Evolutionary conservation across 1,284 basidiomycete species (phyloP).

Genomic region (Nidula niveotomentosa): DNA sequence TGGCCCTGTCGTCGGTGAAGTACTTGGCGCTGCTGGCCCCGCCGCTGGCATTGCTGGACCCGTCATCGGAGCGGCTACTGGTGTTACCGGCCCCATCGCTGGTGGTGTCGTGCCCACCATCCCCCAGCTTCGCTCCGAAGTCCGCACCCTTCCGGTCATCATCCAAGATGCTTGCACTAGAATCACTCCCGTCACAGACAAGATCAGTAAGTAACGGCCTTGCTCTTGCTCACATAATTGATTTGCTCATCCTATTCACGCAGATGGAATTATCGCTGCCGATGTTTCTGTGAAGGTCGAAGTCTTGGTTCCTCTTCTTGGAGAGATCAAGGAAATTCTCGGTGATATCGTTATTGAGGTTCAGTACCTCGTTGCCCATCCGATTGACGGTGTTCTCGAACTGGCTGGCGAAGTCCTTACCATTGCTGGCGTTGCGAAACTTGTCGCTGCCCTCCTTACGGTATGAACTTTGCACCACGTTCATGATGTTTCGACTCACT

Average conservation of each 20-base stretch:
- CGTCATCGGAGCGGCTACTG: background rate
- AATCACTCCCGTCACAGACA: constrained; percentile 26
- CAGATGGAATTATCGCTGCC: constrained; percentile 12
- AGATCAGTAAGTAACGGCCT: constrained; percentile 11
- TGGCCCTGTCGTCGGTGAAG: background rate
- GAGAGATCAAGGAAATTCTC: constrained; percentile 12
- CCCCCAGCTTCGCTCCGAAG: background rate
- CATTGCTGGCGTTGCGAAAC: background rate
- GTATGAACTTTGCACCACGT: background rate
- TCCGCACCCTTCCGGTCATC: constrained; percentile 1
- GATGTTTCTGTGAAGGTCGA: constrained; percentile 12
- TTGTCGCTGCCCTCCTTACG: background rate
- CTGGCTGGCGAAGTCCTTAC: constrained; percentile 8
- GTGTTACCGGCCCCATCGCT: background rate
- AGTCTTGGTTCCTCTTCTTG: constrained; percentile 10
- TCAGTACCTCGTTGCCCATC: constrained; percentile 8
- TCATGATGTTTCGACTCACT: background rate
- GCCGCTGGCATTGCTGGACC: background rate
- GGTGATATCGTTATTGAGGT: constrained; percentile 7
- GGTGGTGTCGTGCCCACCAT: background rate
- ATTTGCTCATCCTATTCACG: background rate
- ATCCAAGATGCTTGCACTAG: constrained; percentile 15
- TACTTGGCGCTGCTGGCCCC: background rate
- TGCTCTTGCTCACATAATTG: background rate
- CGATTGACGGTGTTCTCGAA: constrained; percentile 7